Conservation (phyloP, 2,329 filamentous ascomycete genomes). For the Westerdykella ornata region DNA sequence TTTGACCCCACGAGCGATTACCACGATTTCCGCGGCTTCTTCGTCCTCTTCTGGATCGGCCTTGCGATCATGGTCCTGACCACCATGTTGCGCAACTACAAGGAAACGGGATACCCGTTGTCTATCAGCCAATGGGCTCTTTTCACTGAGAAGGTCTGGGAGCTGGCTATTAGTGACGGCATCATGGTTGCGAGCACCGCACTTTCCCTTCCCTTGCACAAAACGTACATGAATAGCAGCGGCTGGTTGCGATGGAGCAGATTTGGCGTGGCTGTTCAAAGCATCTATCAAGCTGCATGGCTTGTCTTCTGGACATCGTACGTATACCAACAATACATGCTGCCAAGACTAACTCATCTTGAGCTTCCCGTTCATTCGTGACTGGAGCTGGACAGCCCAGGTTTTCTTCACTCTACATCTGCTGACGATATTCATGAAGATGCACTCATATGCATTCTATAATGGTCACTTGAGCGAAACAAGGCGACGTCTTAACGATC, state of each 20-base stretch:
- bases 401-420: conserved; percentile 91
- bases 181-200: conserved; percentile 75
- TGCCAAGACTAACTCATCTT: conserved; percentile 4
- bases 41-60: conserved; percentile 96
- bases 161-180: conserved; percentile 74
- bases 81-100: conserved; percentile 84
- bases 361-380: conserved; percentile 70
- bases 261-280: conserved; percentile 76
- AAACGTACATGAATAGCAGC: conserved; percentile 53
- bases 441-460: conserved; percentile 98
- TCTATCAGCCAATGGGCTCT: conserved; percentile 80
- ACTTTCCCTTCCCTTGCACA: conserved; percentile 67
- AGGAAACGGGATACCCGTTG: conserved; percentile 84
- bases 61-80: conserved; percentile 96
- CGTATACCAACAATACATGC: conserved; percentile 17
- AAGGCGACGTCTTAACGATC: conserved; percentile 66
- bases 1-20: conserved; percentile 92
- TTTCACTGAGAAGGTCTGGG: conserved; percentile 82
- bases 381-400: conserved; percentile 96
- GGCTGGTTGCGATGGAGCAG: conserved; percentile 62
- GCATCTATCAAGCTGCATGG: conserved; percentile 73
- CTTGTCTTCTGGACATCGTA: conserved; percentile 70
- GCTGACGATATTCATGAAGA: conserved; percentile 93
- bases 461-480: conserved; percentile 91
- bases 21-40: conserved; percentile 93